Conservation (phyloP, 2,329 filamentous ascomycete species). For the Setomelanomma holmii region DNA sequence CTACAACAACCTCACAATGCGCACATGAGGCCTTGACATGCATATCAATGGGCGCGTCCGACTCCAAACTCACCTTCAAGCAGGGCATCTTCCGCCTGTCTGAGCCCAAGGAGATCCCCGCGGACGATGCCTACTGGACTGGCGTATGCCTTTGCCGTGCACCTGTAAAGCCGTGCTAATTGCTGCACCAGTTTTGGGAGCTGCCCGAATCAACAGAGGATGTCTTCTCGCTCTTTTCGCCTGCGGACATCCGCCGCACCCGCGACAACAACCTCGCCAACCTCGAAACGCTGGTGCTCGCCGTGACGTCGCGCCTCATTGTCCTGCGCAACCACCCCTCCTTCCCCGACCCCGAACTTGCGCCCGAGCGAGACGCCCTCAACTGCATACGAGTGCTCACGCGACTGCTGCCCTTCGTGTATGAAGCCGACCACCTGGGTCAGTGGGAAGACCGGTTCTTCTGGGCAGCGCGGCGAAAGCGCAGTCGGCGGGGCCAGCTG, state of each 20-base stretch:
- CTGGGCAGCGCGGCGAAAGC: conserved; percentile 78
- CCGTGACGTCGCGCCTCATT: conserved; percentile 82
- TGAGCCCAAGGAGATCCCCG: conserved; percentile 86
- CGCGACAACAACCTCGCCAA: conserved; percentile 86
- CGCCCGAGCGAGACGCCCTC: conserved; percentile 83
- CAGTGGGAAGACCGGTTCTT: conserved; percentile 94
- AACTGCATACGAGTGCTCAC: conserved; percentile 95
- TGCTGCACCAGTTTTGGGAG: conserved; percentile 81
- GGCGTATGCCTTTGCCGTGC: conserved; percentile 65
- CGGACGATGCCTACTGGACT: conserved; percentile 91
- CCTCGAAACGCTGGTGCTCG: conserved; percentile 85
- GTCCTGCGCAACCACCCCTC: conserved; percentile 86
- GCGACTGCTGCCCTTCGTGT: conserved; percentile 86
- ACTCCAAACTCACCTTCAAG: conserved; percentile 99
- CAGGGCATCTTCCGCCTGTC: conserved; percentile 96
- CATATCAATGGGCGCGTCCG: conserved; percentile 86
- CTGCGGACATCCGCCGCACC: conserved; percentile 78
- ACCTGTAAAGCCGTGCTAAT: conserved; percentile 18
- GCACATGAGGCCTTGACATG: conserved; percentile 40
- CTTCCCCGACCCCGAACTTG: conserved; percentile 85
- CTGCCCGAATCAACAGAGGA: conserved; percentile 95
- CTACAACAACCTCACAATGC: conserved; percentile 17
- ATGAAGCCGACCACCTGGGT: conserved; percentile 83
- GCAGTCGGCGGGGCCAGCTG: conserved; percentile 47
- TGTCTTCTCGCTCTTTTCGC: conserved; percentile 93